A percentile compares a stretch with the other conserved stretches of the same genome.
phyloP scores from a whole-genome alignment of 2,329 filamentous ascomycete genomes.

The Cyclaneusma minus region DNA sequence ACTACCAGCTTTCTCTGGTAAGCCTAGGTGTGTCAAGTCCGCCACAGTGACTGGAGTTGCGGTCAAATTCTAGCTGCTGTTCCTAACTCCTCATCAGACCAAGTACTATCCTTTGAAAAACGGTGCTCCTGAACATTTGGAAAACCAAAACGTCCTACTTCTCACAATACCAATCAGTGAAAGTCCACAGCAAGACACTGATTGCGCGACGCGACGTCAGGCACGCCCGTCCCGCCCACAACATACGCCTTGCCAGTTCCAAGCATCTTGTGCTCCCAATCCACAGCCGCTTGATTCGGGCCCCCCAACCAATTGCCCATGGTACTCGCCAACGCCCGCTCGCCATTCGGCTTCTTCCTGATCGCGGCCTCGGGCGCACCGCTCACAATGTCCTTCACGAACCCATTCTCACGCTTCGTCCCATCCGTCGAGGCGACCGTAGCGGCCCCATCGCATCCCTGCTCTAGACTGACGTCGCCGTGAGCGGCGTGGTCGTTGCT shows the following conservation, averaged over 20 bases:
- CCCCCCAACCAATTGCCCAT: conserved; percentile 23
- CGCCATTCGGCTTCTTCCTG: conserved; percentile 18
- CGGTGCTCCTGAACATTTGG: too few species aligned
- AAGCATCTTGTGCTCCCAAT: conserved; percentile 18
- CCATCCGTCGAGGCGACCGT: conserved; percentile 22
- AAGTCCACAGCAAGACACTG: conserved; percentile 15
- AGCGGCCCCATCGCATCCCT: conserved; percentile 23
- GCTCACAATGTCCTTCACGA: conserved; percentile 18
- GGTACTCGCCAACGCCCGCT: conserved; percentile 19
- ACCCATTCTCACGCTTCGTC: conserved; percentile 17
- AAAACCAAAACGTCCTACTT: too few species aligned
- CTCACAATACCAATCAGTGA: conserved; percentile 6
- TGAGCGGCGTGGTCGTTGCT: conserved; percentile 20
- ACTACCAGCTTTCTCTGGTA: too few species aligned
- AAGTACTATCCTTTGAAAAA: too few species aligned
- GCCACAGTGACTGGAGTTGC: too few species aligned
- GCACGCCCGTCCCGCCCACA: conserved; percentile 19
- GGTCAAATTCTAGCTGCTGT: too few species aligned
- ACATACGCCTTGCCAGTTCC: conserved; percentile 20
- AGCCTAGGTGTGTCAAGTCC: too few species aligned
- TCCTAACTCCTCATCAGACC: too few species aligned
- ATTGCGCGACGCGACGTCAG: conserved; percentile 20
- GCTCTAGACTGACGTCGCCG: conserved; percentile 22
- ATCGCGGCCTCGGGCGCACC: conserved; percentile 20
- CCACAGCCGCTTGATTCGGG: conserved; percentile 21